Evolutionary conservation across 495 filamentous ascomycete species (phyloP), one percentile per base, ranked within the genome.

Genomic region (Hypoxylon subgilvum): DNA sequence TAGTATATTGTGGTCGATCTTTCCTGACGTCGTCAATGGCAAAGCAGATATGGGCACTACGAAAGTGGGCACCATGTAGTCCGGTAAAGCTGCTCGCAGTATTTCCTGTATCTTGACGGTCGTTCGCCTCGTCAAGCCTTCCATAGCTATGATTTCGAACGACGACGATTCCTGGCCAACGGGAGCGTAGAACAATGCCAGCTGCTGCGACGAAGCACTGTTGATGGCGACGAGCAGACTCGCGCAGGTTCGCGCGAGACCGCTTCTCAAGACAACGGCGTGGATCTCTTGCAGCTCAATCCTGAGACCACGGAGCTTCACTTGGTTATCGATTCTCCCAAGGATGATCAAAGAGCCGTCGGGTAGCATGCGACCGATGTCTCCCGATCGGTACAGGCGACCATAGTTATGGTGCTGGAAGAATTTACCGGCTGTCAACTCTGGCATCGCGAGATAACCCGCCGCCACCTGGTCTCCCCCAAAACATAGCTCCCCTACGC

Each of bases 231-330:
- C 41, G 9, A 86, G 62, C 17, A 88, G 57, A 7, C 81, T 85
- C 1, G 77, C 69, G 50, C 82, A 86, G 49, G 88, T 76, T 6
- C 63, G 47, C 3, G 84, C 80, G 14, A 63, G 19, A 0, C 42
- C 41, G 5, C 74, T 72, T 13, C 72, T 70, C 1, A 84, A 55
- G 7, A 90, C 58, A 13, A 68, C 69, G n/a, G 74, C 71, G 40
- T 84, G 88, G 28, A 96, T 87, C 70, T 97, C 93, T 2, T 82
- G 83, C 5, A 93, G 79, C 23, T 92, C 90, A 4, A 92, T 84
- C 6, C 89, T 81, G 56, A 92, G 86, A 1, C 91, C 91, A 17
- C 90, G 82, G 19, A 96, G 76, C 61, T 94, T 96, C 64, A 92
- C 83, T 75, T 92, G 91, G 39, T 87, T 88, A 61, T 95, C 90